Percentiles rank a stretch among this genome's conserved stretches.
phyloP scores from a whole-genome alignment of 176 grass and related monocot genomes.

The Alopecurus myosuroides region DNA sequence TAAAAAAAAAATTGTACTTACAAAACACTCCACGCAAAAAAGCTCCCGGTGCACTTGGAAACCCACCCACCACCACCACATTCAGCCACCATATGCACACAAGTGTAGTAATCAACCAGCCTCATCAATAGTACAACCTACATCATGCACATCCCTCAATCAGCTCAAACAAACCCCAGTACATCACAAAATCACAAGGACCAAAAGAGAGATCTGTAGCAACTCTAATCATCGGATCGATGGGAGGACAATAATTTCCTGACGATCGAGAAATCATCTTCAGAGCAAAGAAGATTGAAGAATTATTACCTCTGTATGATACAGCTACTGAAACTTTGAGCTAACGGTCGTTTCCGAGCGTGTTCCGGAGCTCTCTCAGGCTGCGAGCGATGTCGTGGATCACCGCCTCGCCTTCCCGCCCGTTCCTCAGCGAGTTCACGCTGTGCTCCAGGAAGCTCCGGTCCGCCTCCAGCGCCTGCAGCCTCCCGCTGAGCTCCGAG shows the following conservation, averaged over 20 bases:
- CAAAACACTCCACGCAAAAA: not conserved
- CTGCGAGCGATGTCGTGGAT: conserved; percentile 55
- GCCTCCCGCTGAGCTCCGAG: conserved; percentile 36
- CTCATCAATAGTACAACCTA: conserved; percentile 25
- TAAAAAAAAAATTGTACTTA: too few species aligned
- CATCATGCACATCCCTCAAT: not conserved
- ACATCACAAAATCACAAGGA: not conserved
- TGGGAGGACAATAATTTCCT: not conserved
- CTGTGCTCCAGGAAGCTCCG: conserved; percentile 65
- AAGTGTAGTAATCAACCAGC: not conserved
- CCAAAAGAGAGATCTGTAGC: not conserved
- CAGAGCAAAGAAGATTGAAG: not conserved
- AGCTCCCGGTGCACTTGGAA: not conserved
- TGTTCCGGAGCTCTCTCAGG: conserved; percentile 48
- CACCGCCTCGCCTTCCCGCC: conserved; percentile 40
- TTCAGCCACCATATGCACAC: not conserved
- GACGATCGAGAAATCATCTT: not conserved
- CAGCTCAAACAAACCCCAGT: not conserved
- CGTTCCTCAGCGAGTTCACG: conserved; percentile 59
- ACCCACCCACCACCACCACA: not conserved
- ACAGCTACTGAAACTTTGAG: not conserved
- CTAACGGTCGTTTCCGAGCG: conserved; percentile 30
- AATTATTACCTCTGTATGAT: not conserved
- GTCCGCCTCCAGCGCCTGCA: conserved; percentile 62
- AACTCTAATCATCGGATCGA: not conserved